Evolutionary conservation across 768 basidiomycete species (phyloP).

Genomic region (Dendrothele bispora): DNA sequence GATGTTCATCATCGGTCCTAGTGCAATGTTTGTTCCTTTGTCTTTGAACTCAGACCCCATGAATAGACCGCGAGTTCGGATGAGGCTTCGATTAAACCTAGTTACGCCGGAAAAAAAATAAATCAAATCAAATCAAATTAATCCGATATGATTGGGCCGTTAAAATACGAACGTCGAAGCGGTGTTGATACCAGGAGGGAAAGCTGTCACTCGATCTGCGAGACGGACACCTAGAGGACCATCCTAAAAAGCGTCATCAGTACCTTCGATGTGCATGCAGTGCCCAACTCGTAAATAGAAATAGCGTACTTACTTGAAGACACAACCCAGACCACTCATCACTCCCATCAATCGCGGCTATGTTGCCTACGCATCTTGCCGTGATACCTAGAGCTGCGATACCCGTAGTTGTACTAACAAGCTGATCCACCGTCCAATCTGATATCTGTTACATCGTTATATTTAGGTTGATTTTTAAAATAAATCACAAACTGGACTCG

Average conservation of each 20-base stretch:
- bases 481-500: background rate
- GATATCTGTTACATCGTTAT: conserved; percentile 35
- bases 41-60: conserved; percentile 83
- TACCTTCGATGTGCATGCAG: background rate
- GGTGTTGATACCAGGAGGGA: conserved; percentile 82
- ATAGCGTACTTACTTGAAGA: conserved; percentile 48
- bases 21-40: conserved; percentile 77
- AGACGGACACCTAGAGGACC: conserved; percentile 81
- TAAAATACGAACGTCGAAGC: conserved; percentile 66
- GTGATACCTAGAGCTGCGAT: conserved; percentile 49
- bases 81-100: conserved; percentile 75
- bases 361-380: conserved; percentile 75
- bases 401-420: conserved; percentile 64
- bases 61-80: conserved; percentile 72
- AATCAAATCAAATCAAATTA: too few relatives aligned
- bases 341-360: conserved; percentile 40
- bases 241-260: conserved; percentile 21
- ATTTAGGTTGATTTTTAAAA: background rate
- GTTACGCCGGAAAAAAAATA: too few relatives aligned
- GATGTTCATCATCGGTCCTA: conserved; percentile 34
- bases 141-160: background rate
- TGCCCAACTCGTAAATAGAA: background rate
- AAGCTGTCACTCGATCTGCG: conserved; percentile 71
- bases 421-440: conserved; percentile 57
- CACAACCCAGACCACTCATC: conserved; percentile 66